These are phyloP conservation scores for Ulota crispa DNA, from an alignment of 225 moss, liverwort and hornwort genomes.

Conservation along the genomic window DNA sequence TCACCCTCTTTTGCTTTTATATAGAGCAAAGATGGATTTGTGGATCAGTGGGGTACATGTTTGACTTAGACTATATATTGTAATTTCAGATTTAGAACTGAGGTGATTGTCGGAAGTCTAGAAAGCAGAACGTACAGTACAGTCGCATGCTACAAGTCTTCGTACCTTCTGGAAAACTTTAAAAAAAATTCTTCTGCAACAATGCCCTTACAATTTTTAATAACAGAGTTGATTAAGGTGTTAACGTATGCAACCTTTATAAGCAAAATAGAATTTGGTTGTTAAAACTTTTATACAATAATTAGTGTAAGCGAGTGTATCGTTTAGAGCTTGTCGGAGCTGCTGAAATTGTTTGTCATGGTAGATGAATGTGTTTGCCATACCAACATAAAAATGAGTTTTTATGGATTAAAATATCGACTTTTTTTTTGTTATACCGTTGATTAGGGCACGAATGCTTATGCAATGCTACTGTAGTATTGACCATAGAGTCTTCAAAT, in stretches of 20 bases:
- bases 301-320: background rate
- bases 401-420: background rate
- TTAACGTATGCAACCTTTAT: background rate
- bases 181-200: background rate
- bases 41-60: background rate
- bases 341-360: background rate
- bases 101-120: constrained; percentile 2
- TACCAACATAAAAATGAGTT: background rate
- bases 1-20: background rate
- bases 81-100: background rate
- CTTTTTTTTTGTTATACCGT: background rate
- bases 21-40: background rate
- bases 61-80: constrained; percentile 1
- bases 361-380: no score
- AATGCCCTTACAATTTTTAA: background rate
- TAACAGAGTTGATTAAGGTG: background rate
- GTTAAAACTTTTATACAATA: background rate
- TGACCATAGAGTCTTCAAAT: no score
- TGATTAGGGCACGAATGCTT: background rate
- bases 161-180: background rate
- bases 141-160: background rate
- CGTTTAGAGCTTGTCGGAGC: background rate
- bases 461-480: background rate
- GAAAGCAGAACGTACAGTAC: background rate
- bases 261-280: background rate